phyloP scores from a whole-genome alignment of 2,329 filamentous ascomycete species.

The Ceratocystis colombiana region DNA sequence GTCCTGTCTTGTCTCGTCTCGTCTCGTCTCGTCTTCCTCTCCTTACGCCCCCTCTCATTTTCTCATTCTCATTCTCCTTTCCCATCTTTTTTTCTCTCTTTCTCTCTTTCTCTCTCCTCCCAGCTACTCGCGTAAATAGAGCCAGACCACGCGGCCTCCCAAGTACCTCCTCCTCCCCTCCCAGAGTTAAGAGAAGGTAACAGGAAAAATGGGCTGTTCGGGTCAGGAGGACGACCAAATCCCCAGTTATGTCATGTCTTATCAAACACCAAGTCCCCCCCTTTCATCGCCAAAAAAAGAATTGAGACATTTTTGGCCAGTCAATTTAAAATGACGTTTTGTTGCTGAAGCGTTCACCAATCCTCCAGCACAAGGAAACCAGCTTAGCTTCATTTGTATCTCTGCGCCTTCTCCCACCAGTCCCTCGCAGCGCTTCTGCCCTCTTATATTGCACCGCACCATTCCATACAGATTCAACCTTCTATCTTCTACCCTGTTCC shows the following conservation, averaged over 20 bases:
- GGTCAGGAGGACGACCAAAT: background rate
- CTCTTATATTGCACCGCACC: background rate
- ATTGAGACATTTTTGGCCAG: constrained; percentile 6
- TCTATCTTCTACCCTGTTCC: no score
- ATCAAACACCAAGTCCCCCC: background rate
- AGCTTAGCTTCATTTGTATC: background rate
- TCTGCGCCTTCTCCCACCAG: background rate
- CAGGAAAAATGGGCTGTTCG: background rate
- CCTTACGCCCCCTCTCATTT: background rate
- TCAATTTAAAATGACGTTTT: background rate
- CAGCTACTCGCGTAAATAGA: background rate
- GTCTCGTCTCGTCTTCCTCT: background rate
- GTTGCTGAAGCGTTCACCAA: background rate
- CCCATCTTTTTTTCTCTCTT: background rate
- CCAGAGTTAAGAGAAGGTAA: background rate
- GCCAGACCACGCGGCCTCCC: background rate
- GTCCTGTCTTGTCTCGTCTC: background rate
- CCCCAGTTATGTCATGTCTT: background rate
- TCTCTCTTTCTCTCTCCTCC: background rate
- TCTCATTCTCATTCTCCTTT: background rate
- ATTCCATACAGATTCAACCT: no score
- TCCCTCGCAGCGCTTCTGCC: no score
- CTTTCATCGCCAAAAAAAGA: background rate
- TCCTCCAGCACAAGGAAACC: background rate
- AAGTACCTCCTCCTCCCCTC: background rate